Base-by-base conservation (phyloP, 1,284 basidiomycete genomes). In the Puccinia polysora region DNA sequence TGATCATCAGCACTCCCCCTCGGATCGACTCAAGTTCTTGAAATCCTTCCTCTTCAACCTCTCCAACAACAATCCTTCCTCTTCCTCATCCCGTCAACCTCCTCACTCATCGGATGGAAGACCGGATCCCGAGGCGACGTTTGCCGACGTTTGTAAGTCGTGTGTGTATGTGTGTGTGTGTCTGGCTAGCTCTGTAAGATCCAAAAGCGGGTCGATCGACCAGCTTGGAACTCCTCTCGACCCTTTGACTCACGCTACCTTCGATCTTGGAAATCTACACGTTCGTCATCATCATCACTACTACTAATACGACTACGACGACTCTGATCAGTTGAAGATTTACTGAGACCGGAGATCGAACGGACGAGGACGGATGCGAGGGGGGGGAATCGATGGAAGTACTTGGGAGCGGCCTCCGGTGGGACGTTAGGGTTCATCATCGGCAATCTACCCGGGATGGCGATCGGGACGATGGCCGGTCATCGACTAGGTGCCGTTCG, bases 1-100 rank as follows among this genome's bases (percentile, higher is more conserved):
- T 43, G 25, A 36, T 18, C 28, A 20, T 8, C 18, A 40, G 7
- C 28, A 60, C 36, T 20, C 58, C 6, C 45, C 45, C 38, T 43
- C 38, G 15, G 58, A 60, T 60, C 58, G 38, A 7, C 45, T 60
- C 15, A 12, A 60, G 20, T 60, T 60, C 38, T 43, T 60, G 38
- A 60, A 60, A 28, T 43, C 20, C 38, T 60, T 60, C n/a, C 84
- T 87, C 73, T 91, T 91, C 78, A 82, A 87, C 20, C 83, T 81
- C 74, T 87, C 88, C 83, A 91, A 91, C 79, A 60, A 75, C 38
- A 28, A 25, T 40, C 40, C 64, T 0, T 12, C 5, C 4, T 1
- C 38, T 8, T 43, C 43, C 47, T 65, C 63, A 34, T 49, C 63
- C 20, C 1, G 23, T 59, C n/a, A 40, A 40, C n/a, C 15, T 2